Conservation (phyloP, 2,329 filamentous ascomycete species). For the Lasiodiplodia gonubiensis region DNA sequence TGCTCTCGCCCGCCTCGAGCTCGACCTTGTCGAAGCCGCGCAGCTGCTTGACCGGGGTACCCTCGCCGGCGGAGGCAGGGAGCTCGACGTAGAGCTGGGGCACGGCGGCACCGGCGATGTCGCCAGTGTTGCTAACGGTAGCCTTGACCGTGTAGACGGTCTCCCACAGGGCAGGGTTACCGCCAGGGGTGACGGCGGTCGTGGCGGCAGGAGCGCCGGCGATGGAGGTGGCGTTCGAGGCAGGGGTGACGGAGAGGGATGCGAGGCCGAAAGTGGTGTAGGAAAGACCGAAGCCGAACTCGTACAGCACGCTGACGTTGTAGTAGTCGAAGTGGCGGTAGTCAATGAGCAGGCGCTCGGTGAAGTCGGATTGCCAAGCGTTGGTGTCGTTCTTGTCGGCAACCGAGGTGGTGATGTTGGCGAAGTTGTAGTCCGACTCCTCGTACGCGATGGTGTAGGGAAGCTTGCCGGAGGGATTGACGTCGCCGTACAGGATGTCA, state of each 20-base stretch:
- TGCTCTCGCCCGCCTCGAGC: conserved; percentile 50
- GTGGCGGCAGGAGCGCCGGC: conserved; percentile 52
- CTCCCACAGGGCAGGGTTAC: conserved; percentile 28
- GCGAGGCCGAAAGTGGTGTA: conserved; percentile 76
- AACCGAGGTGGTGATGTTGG: conserved; percentile 33
- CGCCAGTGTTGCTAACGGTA: conserved; percentile 59
- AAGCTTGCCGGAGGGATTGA: conserved; percentile 78
- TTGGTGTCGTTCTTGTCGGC: conserved; percentile 29
- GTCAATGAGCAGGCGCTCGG: conserved; percentile 84
- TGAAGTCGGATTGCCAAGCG: conserved; percentile 60
- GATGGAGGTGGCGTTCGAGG: conserved; percentile 58
- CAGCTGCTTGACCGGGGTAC: conserved; percentile 55
- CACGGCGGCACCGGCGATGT: conserved; percentile 55
- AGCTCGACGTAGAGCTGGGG: conserved; percentile 64
- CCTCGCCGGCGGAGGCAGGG: conserved; percentile 39
- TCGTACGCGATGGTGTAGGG: conserved; percentile 84
- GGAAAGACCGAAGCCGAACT: conserved; percentile 85
- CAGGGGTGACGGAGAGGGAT: conserved; percentile 52
- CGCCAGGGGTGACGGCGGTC: conserved; percentile 14
- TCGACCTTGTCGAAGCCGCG: conserved; percentile 57
- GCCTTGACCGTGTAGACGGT: conserved; percentile 49
- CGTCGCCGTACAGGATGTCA: conserved; percentile 78
- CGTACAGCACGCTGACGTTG: conserved; percentile 75
- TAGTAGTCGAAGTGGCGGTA: conserved; percentile 87
- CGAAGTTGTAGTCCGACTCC: conserved; percentile 59